Evolutionary conservation across 345 rosid genomes (phyloP), one percentile per base, ranked within the genome.

Genomic region (Dovyalis caffra): DNA sequence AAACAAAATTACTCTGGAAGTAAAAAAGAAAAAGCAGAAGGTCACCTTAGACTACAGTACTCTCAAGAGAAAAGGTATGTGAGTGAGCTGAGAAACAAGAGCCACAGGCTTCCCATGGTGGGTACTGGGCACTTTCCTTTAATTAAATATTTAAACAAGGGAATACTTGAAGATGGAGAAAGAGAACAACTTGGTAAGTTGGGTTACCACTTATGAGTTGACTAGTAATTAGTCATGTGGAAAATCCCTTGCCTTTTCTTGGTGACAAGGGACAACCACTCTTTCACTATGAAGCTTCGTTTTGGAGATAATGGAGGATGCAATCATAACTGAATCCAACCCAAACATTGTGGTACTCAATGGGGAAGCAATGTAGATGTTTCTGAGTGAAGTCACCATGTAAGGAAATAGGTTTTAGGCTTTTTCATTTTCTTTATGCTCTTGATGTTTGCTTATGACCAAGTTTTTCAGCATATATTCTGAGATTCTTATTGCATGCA

Each of bases 141-240:
- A 66, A 21, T n/a, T 29, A 57, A 11, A 34, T 21, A 23, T 29
- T 7, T 2, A 32, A 43, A 14, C 25, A 32, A 6, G 61, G 49
- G 74, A 82, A 77, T 75, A 64, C 82, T 70, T 80, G 60, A 73
- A 70, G 53, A 69, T 31, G 28, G 73, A 76, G 72, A 74, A 75
- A 71, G 66, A 71, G 64, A 70, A 69, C 74, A 77, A 73, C 78
- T 68, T 80, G 76, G 28, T 33, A 21, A 38, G 68, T 16, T 38
- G 81, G 80, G 68, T 40, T 74, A 63, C 58, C 72, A 15, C 32
- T 21, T 8, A 20, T 20, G 23, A 51, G 15, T 53, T 37, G 9
- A 45, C 18, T 45, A 16, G 51, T 45, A 10, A 37, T 11, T 2
- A 6, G 20, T 21, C 25, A 32, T 67, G 72, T 47, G 47, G 25